phyloP scores from a whole-genome alignment of 2,329 filamentous ascomycete genomes.

The Albifimbria verrucaria region DNA sequence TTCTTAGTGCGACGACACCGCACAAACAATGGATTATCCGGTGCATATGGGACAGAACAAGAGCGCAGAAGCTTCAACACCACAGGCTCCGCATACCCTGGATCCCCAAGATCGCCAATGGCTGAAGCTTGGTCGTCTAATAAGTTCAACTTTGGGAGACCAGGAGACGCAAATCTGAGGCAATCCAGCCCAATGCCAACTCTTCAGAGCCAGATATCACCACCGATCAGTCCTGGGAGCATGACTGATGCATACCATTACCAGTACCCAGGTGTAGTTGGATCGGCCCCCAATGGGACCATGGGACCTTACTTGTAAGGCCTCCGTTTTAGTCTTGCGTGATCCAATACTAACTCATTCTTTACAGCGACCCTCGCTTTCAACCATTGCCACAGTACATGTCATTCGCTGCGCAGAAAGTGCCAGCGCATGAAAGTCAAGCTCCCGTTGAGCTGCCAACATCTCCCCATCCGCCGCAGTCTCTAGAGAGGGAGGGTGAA shows the following conservation, averaged over 20 bases:
- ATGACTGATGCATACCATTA: background rate
- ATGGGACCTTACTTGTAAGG: background rate
- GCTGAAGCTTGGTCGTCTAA: background rate
- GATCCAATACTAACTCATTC: background rate
- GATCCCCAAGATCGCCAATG: background rate
- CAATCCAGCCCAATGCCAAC: background rate
- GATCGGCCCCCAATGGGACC: background rate
- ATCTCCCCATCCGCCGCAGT: background rate
- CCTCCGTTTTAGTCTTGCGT: background rate
- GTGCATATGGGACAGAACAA: background rate
- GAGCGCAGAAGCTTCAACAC: background rate
- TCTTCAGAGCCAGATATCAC: background rate
- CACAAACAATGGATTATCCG: background rate
- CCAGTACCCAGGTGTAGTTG: background rate
- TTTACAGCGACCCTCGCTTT: background rate
- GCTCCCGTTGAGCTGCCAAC: slow-evolving; percentile 4
- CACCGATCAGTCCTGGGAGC: background rate
- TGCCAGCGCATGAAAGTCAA: background rate
- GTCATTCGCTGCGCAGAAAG: background rate
- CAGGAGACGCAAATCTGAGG: background rate
- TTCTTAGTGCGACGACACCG: slow-evolving; percentile 44
- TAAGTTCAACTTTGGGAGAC: background rate
- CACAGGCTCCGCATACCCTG: background rate
- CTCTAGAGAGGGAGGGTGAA: background rate
- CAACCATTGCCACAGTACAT: background rate